Base-by-base conservation (phyloP, 805 yeast genomes). In the Candida patagonica region DNA sequence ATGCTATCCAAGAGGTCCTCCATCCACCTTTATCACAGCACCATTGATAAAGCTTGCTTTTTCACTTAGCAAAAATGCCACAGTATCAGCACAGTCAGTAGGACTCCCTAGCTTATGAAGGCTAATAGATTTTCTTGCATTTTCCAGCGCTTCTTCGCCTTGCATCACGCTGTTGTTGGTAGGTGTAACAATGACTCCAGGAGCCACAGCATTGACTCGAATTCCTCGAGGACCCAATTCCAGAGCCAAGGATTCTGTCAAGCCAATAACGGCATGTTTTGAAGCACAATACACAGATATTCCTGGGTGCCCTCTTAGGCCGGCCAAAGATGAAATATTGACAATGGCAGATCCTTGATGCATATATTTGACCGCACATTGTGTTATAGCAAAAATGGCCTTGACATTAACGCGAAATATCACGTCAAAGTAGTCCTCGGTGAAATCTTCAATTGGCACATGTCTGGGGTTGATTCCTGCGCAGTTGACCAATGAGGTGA, bases 261-360 rank as follows among this genome's bases (percentile, higher is more conserved):
- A 32, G 12, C 37, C 44, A 31, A 46, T 45, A 19, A 47, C 23
- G 15, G 50, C 51, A 17, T 42, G 50, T 27, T 47, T 47, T 19
- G 47, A 40, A 24, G 42, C 38, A 29, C 39, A 33, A 33, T 47
- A 47, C 8, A 46, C 15, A 22, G 40, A 9, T 19, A 32, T 29
- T 12, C 40, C 45, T 5, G 40, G 17, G n/a, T 26, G 22, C 7
- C 41, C 45, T 3, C 32, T 38, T 16, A 34, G 23, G 10, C 41
- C 33, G 4, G 44, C 40, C 24, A 33, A 27, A 16, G 50, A 39
- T 5, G 49, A 44, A 9, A 48, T 35, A 30, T 41, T 41, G 35
- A 48, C 35, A 19, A 48, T 40, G 24, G 49, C 21, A n/a, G n/a
- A n/a, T n/a, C n/a, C n/a, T 20, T 38, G 25, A 9, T 41, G 37